Base-by-base conservation (phyloP, 768 basidiomycete genomes). In the Phaffia tasmanica region DNA sequence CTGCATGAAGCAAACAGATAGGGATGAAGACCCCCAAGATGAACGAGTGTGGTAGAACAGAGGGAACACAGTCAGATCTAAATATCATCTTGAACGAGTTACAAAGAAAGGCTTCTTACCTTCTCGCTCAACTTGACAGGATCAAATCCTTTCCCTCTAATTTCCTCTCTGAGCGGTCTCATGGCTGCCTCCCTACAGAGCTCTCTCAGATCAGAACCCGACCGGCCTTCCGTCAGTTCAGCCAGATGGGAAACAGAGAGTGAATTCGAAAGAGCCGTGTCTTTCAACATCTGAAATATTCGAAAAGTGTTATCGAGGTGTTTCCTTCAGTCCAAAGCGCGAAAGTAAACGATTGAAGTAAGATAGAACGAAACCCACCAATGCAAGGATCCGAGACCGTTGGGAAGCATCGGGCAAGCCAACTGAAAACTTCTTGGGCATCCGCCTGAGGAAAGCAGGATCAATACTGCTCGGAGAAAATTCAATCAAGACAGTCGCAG, bases 391-490 rank as follows among this genome's bases (percentile, higher is more conserved):
- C 75, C 87, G 90, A 62, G 83, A 77, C 42, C 95, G 81, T 71
- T 97, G 92, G 3, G 84, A 81, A 7, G 76, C 74, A 65, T 87
- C 84, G 3, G 95, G 95, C 19, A 97, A 79, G 6, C 83, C 80
- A 65, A 99, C 82, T 0, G 87, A 82, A 75, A 97, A 97, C 15
- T 92, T 88, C 76, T 94, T 97, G 1, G 95, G 95, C 91, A 99
- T 92, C n/a, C 93, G 71, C 16, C 75, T 72, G 1, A 76, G 71
- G 60, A 76, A 76, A 1, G 75, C 75, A 23, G 76, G 71, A 64
- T 77, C 76, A 70, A 78, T 77, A 65, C 75, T 75, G 50, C 2
- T 1, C n/a, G 29, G 2, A 35, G 23, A 29, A n/a, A 23, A 56
- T 7, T 47, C 54, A 55, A 21, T 9, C 27, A 56, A 60, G 55